Evolutionary conservation across 202 grass and related monocot species (phyloP), one percentile per base, ranked within the genome.

Genomic region (Digitaria exilis): DNA sequence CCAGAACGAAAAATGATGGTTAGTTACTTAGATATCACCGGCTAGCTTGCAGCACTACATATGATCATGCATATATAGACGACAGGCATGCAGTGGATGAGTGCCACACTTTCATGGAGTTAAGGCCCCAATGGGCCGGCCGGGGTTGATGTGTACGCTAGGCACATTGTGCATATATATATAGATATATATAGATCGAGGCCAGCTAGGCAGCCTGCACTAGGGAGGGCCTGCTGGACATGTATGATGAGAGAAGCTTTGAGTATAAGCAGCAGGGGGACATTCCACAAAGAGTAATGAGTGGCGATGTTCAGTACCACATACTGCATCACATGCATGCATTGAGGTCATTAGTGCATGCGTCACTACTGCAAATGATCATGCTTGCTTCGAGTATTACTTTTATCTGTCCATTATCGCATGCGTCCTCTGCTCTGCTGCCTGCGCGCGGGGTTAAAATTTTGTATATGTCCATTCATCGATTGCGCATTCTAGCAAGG

Each of bases 211-310:
- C 39, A 64, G 51, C 26, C 28, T 69, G 64, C 78, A 69, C 63
- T 66, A 49, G 65, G 11, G 28, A 57, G 28, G 35, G 25, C 43
- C 31, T 75, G 61, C 29, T 42, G 63, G 80, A 73, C 73, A 82
- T 73, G 65, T 30, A 81, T 81, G 62, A 88, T 89, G 87, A 76
- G 70, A 71, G 73, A 73, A 71, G 34, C 87, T 89, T 89, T 89
- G 31, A 56, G 1, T 75, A 69, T 61, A 31, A 51, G 8, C 9
- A 72, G 69, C 29, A 73, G 44, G 88, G 88, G 56, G 84, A 87
- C 88, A 90, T 84, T 86, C 88, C 88, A 84, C 84, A 76, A 77
- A 79, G 76, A 18, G 84, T 65, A 87, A 90, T 90, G 88, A 90
- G 88, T 83, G 60, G 44, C 83, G 79, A 81, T 29, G 48, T 7